Evolutionary conservation across 2,329 filamentous ascomycete genomes (phyloP).

Genomic region (Alternaria sp.): DNA sequence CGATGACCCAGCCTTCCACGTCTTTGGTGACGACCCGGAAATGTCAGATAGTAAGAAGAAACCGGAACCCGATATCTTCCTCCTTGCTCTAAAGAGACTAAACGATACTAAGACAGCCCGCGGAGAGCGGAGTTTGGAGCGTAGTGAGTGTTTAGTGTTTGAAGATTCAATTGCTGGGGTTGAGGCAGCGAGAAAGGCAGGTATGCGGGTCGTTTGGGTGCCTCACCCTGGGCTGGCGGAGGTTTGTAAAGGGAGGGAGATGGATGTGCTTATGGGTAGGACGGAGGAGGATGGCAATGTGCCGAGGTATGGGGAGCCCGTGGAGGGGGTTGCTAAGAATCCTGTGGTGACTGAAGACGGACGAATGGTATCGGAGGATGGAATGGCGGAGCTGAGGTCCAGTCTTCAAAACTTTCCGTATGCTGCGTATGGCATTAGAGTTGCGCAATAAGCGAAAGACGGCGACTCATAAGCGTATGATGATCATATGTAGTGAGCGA

Average conservation of each 20-base stretch:
- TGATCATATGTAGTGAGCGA: background rate
- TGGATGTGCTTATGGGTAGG: conserved; percentile 12
- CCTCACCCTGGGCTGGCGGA: conserved; percentile 12
- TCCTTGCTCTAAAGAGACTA: conserved; percentile 5
- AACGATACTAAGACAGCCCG: background rate
- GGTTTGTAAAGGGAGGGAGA: conserved; percentile 9
- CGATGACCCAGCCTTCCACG: conserved; percentile 3
- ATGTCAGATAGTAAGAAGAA: conserved; percentile 17
- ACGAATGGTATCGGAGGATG: conserved; percentile 5
- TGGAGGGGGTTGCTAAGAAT: background rate
- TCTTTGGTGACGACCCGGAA: conserved; percentile 12
- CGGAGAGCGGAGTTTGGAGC: background rate
- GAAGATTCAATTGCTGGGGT: conserved; percentile 17
- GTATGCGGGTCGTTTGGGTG: conserved; percentile 10
- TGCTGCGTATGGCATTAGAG: conserved; percentile 1
- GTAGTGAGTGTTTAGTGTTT: conserved; percentile 10
- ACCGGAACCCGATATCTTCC: conserved; percentile 15
- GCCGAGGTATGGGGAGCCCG: background rate
- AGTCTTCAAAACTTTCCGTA: conserved; percentile 12
- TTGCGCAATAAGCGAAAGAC: background rate
- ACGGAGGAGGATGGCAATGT: conserved; percentile 6
- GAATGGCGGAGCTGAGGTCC: background rate
- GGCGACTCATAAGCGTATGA: too few species aligned
- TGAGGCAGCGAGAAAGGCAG: conserved; percentile 1
- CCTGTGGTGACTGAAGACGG: background rate